Evolutionary conservation across 495 filamentous ascomycete genomes (phyloP).

Genomic region (Evernia prunastri): DNA sequence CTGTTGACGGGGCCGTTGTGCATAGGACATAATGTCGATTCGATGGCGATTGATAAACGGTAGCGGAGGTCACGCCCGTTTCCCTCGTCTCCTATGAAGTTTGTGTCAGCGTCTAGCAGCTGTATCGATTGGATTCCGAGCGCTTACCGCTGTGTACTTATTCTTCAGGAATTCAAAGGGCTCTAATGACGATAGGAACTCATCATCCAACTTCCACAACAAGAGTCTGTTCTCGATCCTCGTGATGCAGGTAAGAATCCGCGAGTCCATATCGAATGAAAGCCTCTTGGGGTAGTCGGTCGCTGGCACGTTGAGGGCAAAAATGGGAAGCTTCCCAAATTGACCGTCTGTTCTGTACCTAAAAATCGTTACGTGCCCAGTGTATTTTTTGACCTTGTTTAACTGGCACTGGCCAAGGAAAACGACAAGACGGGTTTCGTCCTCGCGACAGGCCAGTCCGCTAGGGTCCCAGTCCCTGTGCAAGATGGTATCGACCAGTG

Average conservation of each 20-base stretch:
- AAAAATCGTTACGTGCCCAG: not conserved
- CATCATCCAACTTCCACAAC: constrained; percentile 12
- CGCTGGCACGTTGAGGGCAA: not conserved
- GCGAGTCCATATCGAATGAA: not conserved
- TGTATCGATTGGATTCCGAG: not conserved
- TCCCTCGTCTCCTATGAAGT: constrained; percentile 15
- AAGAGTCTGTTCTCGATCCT: constrained; percentile 10
- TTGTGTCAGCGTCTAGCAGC: not conserved
- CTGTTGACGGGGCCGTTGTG: constrained; percentile 21
- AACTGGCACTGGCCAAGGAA: constrained; percentile 9
- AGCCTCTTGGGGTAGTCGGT: constrained; percentile 14
- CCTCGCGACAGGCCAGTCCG: constrained; percentile 15
- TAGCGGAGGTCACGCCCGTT: constrained; percentile 22
- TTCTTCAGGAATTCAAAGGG: constrained; percentile 11
- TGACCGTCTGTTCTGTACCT: not conserved
- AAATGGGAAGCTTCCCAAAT: not conserved
- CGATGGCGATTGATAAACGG: constrained; percentile 15
- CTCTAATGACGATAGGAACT: not conserved
- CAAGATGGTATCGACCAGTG: not conserved
- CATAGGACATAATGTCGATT: constrained; percentile 16
- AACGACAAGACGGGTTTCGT: not conserved
- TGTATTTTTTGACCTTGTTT: not conserved
- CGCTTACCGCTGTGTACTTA: constrained; percentile 14
- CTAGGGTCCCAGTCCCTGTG: constrained; percentile 12
- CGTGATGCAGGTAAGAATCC: constrained; percentile 17